Percentiles rank a stretch among this genome's conserved stretches.
These are phyloP conservation scores for Candida odintsovae DNA, from an alignment of 805 yeast species.

Conservation along the genomic window DNA sequence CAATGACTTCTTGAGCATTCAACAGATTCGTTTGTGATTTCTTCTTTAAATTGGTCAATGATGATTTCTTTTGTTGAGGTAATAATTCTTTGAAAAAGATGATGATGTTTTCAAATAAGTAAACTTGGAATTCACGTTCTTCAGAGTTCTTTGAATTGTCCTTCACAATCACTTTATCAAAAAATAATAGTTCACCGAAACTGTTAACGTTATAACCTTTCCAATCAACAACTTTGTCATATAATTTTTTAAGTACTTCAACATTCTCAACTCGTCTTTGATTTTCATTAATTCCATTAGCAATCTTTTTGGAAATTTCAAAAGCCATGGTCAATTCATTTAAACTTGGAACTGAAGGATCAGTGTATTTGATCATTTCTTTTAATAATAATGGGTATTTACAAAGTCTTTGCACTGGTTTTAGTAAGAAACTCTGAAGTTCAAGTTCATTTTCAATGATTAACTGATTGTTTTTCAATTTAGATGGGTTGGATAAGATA, in stretches of 20 bases:
- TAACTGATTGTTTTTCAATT: slow-evolving; percentile 42
- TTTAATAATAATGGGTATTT: slow-evolving; percentile 82
- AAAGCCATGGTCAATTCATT: slow-evolving; percentile 68
- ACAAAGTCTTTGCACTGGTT: slow-evolving; percentile 95
- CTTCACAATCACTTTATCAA: slow-evolving; percentile 62
- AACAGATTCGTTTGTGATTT: slow-evolving; percentile 25
- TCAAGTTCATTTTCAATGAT: slow-evolving; percentile 83
- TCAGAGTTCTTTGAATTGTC: slow-evolving; percentile 47
- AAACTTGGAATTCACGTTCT: slow-evolving; percentile 86
- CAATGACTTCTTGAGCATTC: slow-evolving; percentile 24
- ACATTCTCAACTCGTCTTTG: slow-evolving; percentile 88
- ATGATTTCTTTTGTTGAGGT: slow-evolving; percentile 42
- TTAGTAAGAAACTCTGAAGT: slow-evolving; percentile 80
- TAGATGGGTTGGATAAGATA: slow-evolving; percentile 53
- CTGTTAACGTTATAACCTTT: slow-evolving; percentile 74
- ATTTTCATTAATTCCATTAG: slow-evolving; percentile 84
- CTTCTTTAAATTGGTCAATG: slow-evolving; percentile 38
- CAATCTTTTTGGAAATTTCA: slow-evolving; percentile 75
- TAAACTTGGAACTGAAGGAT: slow-evolving; percentile 43
- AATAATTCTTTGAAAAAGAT: slow-evolving; percentile 57
- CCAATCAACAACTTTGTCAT: slow-evolving; percentile 83
- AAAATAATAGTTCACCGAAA: slow-evolving; percentile 80
- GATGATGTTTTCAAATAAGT: slow-evolving; percentile 71
- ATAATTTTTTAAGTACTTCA: slow-evolving; percentile 59
- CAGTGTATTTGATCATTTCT: slow-evolving; percentile 66